These are phyloP conservation scores for Sarcodon sp. DNA, from an alignment of 768 basidiomycete genomes.

Conservation along the genomic window DNA sequence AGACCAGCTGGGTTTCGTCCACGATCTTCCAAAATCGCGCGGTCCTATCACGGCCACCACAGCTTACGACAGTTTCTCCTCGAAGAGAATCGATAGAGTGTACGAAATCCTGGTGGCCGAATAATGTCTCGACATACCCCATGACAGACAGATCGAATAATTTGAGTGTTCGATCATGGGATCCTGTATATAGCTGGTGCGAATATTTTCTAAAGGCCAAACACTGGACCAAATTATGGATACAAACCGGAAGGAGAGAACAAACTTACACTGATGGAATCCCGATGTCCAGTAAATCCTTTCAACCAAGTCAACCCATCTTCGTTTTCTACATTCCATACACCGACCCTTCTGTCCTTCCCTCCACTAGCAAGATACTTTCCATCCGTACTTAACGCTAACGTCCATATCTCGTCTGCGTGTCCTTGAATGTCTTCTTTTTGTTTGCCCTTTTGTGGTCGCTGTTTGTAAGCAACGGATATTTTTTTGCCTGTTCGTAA, in stretches of 20 bases:
- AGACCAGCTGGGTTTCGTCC: slow-evolving; percentile 92
- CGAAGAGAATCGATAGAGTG: slow-evolving; percentile 69
- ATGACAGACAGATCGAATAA: slow-evolving; percentile 73
- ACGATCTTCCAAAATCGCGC: slow-evolving; percentile 93
- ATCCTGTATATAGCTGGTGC: slow-evolving; percentile 60
- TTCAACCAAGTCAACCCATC: slow-evolving; percentile 53
- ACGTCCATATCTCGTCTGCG: slow-evolving; percentile 70
- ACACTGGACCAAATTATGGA: slow-evolving; percentile 27
- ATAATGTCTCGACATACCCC: slow-evolving; percentile 92
- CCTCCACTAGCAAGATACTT: slow-evolving; percentile 81
- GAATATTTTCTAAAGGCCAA: slow-evolving; percentile 71
- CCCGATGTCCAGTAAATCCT: slow-evolving; percentile 69
- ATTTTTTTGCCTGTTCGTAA: slow-evolving; percentile 49
- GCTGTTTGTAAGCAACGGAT: slow-evolving; percentile 46
- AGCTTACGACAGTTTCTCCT: slow-evolving; percentile 74
- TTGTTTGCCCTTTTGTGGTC: slow-evolving; percentile 32
- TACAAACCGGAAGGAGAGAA: slow-evolving; percentile 23
- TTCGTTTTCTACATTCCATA: slow-evolving; percentile 69
- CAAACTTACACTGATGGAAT: slow-evolving; percentile 51
- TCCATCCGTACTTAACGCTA: slow-evolving; percentile 81
- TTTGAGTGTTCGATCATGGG: slow-evolving; percentile 83
- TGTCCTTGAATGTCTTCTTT: slow-evolving; percentile 51
- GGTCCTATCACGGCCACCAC: slow-evolving; percentile 85
- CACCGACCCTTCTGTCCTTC: slow-evolving; percentile 65
- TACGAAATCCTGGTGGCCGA: slow-evolving; percentile 91